Evolutionary conservation across 169 alveolate species (phyloP).

Genomic region (Plasmodium cynomolgi): DNA sequence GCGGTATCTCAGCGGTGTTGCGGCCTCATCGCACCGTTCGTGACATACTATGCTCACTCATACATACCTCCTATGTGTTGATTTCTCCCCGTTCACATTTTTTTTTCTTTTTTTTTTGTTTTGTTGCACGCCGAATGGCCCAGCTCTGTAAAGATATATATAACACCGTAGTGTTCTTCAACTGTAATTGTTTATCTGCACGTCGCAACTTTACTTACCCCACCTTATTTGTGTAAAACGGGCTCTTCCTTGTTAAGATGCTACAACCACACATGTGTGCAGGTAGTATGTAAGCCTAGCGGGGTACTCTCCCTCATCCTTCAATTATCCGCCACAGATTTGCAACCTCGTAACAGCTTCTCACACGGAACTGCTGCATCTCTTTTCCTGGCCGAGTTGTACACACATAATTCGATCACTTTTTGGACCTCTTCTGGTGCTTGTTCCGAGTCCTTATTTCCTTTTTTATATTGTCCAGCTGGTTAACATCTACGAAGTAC

Average conservation of each 20-base stretch:
- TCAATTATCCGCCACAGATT: not conserved
- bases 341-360: not conserved
- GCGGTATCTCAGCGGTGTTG: not conserved
- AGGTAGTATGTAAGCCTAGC: not conserved
- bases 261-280: not conserved
- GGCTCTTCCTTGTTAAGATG: not conserved
- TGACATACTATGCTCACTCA: not conserved
- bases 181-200: not conserved
- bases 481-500: constrained; percentile 85
- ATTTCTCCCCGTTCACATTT: not conserved
- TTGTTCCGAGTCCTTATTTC: constrained; percentile 82
- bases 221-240: not conserved
- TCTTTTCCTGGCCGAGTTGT: constrained; percentile 23
- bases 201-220: not conserved
- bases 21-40: not conserved
- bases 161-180: not conserved
- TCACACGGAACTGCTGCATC: constrained; percentile 9
- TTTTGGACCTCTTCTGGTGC: constrained; percentile 60
- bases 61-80: not conserved
- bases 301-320: constrained; percentile 9
- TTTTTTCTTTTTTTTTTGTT: not conserved
- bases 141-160: not conserved
- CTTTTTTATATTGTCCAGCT: constrained; percentile 85
- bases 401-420: not conserved
- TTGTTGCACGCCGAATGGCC: not conserved